Evolutionary conservation across 2,329 filamentous ascomycete genomes (phyloP).

Genomic region (Triangularia verruculosa): DNA sequence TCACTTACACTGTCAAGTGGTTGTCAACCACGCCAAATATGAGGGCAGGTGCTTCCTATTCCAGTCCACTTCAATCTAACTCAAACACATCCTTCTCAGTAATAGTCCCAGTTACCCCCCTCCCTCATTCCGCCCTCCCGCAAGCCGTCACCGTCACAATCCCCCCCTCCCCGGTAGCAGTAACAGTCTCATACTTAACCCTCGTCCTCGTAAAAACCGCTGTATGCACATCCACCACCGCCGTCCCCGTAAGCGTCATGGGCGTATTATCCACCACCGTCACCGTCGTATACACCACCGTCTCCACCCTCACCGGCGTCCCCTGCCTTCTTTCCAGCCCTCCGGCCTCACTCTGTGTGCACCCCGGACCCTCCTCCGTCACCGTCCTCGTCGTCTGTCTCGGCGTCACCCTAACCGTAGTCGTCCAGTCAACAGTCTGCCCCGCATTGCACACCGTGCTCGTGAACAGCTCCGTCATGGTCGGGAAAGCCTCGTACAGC

Average conservation of each 20-base stretch:
- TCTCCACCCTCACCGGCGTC: constrained; percentile 8
- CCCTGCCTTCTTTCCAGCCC: neutral
- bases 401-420: neutral
- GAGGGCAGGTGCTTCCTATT: no score
- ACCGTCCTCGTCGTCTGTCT: neutral
- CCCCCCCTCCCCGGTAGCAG: neutral
- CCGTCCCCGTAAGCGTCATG: constrained; percentile 19
- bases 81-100: no score
- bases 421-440: neutral
- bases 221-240: constrained; percentile 16
- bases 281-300: constrained; percentile 19
- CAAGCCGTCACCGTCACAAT: constrained; percentile 27
- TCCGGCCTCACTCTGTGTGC: no score
- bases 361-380: neutral
- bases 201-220: constrained; percentile 13
- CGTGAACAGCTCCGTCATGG: neutral
- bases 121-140: no score
- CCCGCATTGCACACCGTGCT: neutral
- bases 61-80: no score
- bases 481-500: neutral
- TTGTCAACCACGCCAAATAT: no score
- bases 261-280: constrained; percentile 16
- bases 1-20: no score
- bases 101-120: no score
- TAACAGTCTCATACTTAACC: constrained; percentile 5